Evolutionary conservation across 768 basidiomycete species (phyloP).

Genomic region (Rickenella mellea): DNA sequence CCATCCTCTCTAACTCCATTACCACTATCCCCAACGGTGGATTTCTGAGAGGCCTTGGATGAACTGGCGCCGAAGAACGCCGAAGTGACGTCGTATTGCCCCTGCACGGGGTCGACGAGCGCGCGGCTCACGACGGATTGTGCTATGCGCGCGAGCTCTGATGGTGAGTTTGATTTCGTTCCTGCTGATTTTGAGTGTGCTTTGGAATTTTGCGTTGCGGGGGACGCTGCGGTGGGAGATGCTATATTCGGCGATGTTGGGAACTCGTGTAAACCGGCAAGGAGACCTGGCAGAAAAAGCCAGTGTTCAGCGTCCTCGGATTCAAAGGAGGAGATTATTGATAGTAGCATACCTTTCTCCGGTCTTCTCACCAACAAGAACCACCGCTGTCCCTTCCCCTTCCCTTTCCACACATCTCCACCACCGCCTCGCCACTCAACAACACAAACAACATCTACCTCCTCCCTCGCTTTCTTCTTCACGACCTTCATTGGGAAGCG

Average conservation of each 20-base stretch:
- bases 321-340: neutral
- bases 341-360: conserved; percentile 52
- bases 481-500: conserved; percentile 82
- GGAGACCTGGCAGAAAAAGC: conserved; percentile 51
- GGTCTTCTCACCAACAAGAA: conserved; percentile 79
- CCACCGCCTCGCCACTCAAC: conserved; percentile 57
- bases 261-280: conserved; percentile 87
- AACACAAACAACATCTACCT: conserved; percentile 79
- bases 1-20: conserved; percentile 1
- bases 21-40: neutral
- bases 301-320: no score
- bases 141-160: no score
- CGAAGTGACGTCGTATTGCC: no score
- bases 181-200: no score
- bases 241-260: conserved; percentile 54
- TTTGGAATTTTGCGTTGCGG: no score
- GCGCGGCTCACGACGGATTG: no score
- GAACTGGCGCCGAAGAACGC: neutral
- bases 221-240: conserved; percentile 17
- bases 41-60: neutral
- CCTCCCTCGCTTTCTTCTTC: conserved; percentile 76
- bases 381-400: no score
- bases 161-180: no score
- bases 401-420: no score
- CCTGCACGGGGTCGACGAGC: no score